Evolutionary conservation across 352 stramenopile species (phyloP), one percentile per base, ranked within the genome.

Genomic region (Peronospora farinosa): DNA sequence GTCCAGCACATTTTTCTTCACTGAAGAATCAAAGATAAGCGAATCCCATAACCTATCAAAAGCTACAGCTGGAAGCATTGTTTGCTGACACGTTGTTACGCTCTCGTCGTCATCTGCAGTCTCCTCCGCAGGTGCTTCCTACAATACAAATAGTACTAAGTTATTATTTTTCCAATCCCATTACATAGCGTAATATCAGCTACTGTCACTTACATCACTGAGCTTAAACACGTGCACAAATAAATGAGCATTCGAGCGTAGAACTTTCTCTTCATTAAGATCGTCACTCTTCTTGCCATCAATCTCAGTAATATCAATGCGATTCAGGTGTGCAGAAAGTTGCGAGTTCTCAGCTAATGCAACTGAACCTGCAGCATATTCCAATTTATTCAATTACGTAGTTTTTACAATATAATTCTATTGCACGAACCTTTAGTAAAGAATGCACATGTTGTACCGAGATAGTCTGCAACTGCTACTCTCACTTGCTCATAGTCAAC

Each of bases 1-100:
- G 46, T 93, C 69, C 11, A 97, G 60, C 28, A 97, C 64, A 40
- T 63, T 74, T 4, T 33, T 43, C 66, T 97, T 96, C 33, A 97
- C 66, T 11, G 46, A 39, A 1, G 60, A 57, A 48, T 95, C 79
- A 43, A 88, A 95, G 35, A 97, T 80, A 15, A 97, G 78, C 45
- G 69, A 87, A 47, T 95, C 66, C 79, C 79, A 96, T 10, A 94
- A 63, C 2, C 75, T 72, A 37, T 92, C 64, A 7, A 95, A 67
- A 39, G 51, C 73, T 7, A 42, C 30, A 30, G 88, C 72, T 19
- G 87, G 87, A 5, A 96, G 63, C 43, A 69, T 30, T 2, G 84
- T 69, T 45, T 86, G 86, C 48, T 94, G 75, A 41, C 79, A 94
- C 9, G 78, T 91, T 44, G 81, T 68, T 12, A 87, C 72, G 43